Conservation (phyloP, 1,284 basidiomycete genomes). For the Ustilago lituana region DNA sequence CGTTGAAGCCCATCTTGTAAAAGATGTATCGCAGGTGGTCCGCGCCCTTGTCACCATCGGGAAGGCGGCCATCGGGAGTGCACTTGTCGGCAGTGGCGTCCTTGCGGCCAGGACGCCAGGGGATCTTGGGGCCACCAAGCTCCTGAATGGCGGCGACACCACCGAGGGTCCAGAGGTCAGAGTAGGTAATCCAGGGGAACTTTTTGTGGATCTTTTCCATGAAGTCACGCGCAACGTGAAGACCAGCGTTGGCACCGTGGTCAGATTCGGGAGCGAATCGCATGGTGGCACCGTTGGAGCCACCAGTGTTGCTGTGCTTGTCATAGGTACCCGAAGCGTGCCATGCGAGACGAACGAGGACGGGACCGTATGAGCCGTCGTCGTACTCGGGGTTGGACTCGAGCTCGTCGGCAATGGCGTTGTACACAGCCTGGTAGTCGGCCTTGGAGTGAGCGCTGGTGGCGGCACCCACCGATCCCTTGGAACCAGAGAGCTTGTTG, state of each 20-base stretch:
- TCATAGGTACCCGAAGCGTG: slow-evolving; percentile 78
- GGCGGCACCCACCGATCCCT: slow-evolving; percentile 25
- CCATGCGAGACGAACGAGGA: slow-evolving; percentile 91
- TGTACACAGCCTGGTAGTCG: slow-evolving; percentile 66
- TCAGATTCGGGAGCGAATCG: slow-evolving; percentile 69
- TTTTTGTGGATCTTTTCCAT: slow-evolving; percentile 85
- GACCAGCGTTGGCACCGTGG: slow-evolving; percentile 88
- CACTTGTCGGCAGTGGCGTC: slow-evolving; percentile 65
- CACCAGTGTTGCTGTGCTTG: slow-evolving; percentile 84
- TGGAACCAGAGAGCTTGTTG: slow-evolving; percentile 51
- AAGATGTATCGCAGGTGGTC: slow-evolving; percentile 82
- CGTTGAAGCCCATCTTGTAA: slow-evolving; percentile 76
- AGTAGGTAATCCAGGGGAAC: slow-evolving; percentile 65
- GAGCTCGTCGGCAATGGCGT: slow-evolving; percentile 60
- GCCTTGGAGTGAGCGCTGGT: slow-evolving; percentile 44
- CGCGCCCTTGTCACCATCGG: slow-evolving; percentile 84
- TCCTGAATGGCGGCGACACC: slow-evolving; percentile 76
- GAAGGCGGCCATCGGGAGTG: slow-evolving; percentile 93
- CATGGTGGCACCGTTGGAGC: slow-evolving; percentile 70
- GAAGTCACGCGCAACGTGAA: slow-evolving; percentile 81
- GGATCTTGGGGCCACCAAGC: slow-evolving; percentile 65
- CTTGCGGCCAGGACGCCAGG: slow-evolving; percentile 69
- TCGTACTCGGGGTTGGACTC: slow-evolving; percentile 61
- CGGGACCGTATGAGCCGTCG: slow-evolving; percentile 66
- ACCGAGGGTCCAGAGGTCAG: slow-evolving; percentile 68